Base-by-base conservation (phyloP, 1,284 basidiomycete genomes). In the Leccinum solheimii region DNA sequence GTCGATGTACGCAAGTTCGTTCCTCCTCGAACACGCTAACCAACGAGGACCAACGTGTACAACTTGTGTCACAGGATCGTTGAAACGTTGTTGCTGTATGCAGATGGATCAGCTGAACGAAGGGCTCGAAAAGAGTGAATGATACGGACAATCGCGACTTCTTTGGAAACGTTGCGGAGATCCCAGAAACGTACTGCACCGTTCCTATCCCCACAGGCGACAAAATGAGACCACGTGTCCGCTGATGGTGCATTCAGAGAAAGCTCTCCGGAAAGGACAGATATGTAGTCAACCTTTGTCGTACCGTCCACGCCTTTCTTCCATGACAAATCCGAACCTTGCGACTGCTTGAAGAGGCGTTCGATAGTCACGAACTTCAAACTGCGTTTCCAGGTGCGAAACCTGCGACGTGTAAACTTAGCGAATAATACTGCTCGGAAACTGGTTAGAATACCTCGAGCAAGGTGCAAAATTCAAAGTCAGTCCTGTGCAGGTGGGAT, bases 321-420 rank as follows among this genome's bases (percentile, higher is more conserved):
- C 60, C 16, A 71, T 70, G 14, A 66, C 51, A 64, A 79, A 83
- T 8, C 83, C 82, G 63, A 85, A 84, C 50, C 80, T 72, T 57
- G 77, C 74, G 14, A 77, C 77, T 4, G 78, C 70, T 32, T 63
- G 62, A 38, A 67, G 65, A 16, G 78, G 75, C 48, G 72, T 56
- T 13, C 83, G 76, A 63, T 77, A 74, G 65, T 85, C 83, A 30
- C 77, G 79, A 30, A 84, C 61, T 64, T 85, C 83, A 60, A 81
- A 83, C 63, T 85, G 83, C 32, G 78, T 74, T 64, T 85, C 83
- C 30, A 81, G 74, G 66, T 83, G 81, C 13, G 77, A 78, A 54
- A 84, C 75, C 83, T 83, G 58, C 21, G 40, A 57, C 8, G 5
- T 27, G n/a, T 19, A 30, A 7, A 14, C 1, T 67, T 43, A 60